A percentile compares a stretch with the other conserved stretches of the same genome.
Evolutionary conservation across 176 grass and related monocot genomes (phyloP).

Genomic region (Bromus sterilis): DNA sequence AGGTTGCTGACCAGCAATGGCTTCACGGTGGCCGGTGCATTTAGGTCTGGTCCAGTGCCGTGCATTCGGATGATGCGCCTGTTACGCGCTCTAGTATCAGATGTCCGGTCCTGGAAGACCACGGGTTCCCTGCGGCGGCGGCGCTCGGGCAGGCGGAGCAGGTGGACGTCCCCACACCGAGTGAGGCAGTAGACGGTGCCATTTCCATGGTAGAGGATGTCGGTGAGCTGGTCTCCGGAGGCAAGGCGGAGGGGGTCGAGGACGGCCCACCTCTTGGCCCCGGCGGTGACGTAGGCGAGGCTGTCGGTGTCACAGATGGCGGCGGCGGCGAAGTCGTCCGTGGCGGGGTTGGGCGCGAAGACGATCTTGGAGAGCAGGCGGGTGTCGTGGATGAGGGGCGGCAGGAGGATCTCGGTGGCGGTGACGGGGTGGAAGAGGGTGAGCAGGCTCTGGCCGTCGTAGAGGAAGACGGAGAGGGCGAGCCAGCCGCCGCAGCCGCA

Average conservation of each 20-base stretch:
- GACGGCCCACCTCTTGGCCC: too few species aligned
- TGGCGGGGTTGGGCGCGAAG: constrained; percentile 32
- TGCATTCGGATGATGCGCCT: constrained; percentile 2
- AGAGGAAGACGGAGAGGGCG: constrained; percentile 21
- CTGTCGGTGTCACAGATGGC: constrained; percentile 41
- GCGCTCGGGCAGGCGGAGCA: constrained; percentile 34
- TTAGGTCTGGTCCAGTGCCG: background rate
- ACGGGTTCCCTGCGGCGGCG: constrained; percentile 21
- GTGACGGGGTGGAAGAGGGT: constrained; percentile 39
- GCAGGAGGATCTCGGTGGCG: constrained; percentile 26
- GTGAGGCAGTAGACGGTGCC: constrained; percentile 45
- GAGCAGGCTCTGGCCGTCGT: constrained; percentile 5
- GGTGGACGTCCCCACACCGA: constrained; percentile 30
- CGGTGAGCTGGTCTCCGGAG: constrained; percentile 24
- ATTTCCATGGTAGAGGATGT: constrained; percentile 32
- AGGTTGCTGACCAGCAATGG: constrained; percentile 8
- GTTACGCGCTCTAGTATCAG: too few species aligned
- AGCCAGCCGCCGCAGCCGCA: constrained; percentile 47
- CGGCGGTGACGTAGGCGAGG: constrained; percentile 39
- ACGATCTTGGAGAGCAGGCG: constrained; percentile 38
- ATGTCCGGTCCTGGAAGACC: background rate
- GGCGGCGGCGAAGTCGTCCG: constrained; percentile 36
- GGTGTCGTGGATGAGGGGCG: constrained; percentile 37
- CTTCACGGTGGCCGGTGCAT: constrained; percentile 7
- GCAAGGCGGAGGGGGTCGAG: constrained; percentile 16